A percentile compares a stretch with the other conserved stretches of the same genome.
phyloP scores from a whole-genome alignment of 306 rosid species.

The Castanopsis chinensis region DNA sequence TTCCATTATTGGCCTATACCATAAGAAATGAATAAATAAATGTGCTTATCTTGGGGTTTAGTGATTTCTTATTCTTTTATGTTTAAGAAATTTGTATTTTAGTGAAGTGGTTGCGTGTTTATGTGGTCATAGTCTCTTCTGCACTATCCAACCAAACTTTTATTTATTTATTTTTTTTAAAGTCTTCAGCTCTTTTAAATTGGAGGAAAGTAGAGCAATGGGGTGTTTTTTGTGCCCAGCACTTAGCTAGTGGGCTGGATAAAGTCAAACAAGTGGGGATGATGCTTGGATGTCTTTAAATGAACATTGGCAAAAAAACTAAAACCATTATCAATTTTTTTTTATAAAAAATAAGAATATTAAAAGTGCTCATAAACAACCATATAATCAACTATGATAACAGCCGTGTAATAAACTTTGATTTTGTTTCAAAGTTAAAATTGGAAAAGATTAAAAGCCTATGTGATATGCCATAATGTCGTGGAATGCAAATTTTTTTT shows the following conservation, averaged over 20 bases:
- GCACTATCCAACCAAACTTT: not conserved
- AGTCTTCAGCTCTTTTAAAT: not conserved
- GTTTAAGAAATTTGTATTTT: not conserved
- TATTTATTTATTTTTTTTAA: too few relatives aligned
- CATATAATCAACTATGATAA: too few relatives aligned
- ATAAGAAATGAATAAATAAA: too few relatives aligned
- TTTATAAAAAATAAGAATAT: too few relatives aligned
- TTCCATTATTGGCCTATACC: too few relatives aligned
- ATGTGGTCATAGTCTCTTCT: not conserved
- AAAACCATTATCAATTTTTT: not conserved
- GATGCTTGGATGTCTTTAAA: conserved; percentile 1
- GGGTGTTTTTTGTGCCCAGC: conserved; percentile 8
- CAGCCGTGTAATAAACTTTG: too few relatives aligned
- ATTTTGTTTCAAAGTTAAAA: too few relatives aligned
- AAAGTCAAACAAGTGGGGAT: conserved; percentile 28
- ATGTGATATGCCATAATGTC: too few relatives aligned
- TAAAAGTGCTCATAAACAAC: too few relatives aligned
- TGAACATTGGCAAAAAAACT: not conserved
- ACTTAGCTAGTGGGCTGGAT: conserved; percentile 14
- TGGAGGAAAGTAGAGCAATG: not conserved
- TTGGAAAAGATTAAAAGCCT: too few relatives aligned
- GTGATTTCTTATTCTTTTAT: conserved; percentile 1
- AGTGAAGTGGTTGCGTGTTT: not conserved
- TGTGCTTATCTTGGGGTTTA: not conserved
- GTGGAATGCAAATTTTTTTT: too few relatives aligned